These are phyloP conservation scores for Scedosporium boydii DNA, from an alignment of 2,329 filamentous ascomycete species.

Conservation along the genomic window DNA sequence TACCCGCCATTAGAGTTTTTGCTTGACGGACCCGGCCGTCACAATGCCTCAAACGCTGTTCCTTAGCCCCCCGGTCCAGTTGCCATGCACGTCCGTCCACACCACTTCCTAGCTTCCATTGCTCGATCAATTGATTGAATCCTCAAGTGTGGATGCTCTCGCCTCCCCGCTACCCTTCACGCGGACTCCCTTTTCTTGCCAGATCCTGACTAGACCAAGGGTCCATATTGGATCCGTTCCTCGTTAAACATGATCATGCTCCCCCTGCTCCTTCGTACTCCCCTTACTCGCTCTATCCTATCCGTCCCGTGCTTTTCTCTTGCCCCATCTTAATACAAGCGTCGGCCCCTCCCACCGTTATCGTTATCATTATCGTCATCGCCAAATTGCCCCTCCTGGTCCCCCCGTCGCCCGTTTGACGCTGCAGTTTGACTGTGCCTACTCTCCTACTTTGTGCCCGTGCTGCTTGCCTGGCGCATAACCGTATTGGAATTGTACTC, in stretches of 20 bases:
- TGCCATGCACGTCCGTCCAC: background rate
- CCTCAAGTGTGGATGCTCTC: no score
- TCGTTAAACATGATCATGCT: background rate
- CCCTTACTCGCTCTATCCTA: no score
- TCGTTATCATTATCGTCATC: background rate
- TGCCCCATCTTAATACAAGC: no score
- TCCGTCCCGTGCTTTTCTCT: no score
- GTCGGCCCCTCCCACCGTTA: no score
- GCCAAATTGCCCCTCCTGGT: background rate
- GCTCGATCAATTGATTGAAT: background rate
- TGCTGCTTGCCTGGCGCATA: no score
- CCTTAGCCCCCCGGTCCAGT: background rate
- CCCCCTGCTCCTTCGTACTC: background rate
- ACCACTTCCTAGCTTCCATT: background rate
- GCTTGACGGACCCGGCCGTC: background rate
- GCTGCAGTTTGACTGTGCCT: no score
- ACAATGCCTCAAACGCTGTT: background rate
- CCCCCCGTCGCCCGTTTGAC: background rate
- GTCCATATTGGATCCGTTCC: background rate
- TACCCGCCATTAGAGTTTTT: constrained; percentile 1
- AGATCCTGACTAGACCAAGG: background rate
- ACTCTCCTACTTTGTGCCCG: no score
- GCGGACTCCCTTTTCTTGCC: background rate
- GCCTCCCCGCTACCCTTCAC: background rate
- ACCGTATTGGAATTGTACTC: no score